Evolutionary conservation across 495 filamentous ascomycete genomes (phyloP).

Genomic region (Penicillium pulvis): DNA sequence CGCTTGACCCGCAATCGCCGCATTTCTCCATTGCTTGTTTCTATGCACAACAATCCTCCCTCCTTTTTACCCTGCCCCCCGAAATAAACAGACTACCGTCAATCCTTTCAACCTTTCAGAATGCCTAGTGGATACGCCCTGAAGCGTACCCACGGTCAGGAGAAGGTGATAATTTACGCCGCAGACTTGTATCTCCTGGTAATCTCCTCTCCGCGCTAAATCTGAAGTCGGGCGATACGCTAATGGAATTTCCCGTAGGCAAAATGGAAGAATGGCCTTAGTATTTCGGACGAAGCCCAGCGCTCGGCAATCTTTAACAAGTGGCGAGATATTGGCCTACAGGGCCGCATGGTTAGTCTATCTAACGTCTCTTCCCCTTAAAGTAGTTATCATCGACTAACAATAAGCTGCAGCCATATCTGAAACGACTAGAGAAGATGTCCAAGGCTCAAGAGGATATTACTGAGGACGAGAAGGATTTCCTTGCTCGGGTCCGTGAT

Average conservation of each 20-base stretch:
- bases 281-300: slow-evolving; percentile 1
- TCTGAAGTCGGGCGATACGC: neutral
- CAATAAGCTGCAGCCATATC: neutral
- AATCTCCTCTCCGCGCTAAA: neutral
- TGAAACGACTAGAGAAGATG: neutral
- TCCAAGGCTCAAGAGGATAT: neutral
- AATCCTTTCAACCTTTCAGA: no score
- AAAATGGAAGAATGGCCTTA: neutral
- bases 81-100: no score
- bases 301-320: neutral
- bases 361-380: neutral
- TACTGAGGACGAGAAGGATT: neutral
- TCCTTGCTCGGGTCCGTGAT: neutral
- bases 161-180: neutral
- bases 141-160: neutral
- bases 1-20: no score
- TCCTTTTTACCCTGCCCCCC: no score
- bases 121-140: neutral
- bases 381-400: neutral
- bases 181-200: slow-evolving; percentile 2
- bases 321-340: neutral
- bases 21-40: no score
- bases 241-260: neutral
- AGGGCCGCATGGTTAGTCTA: neutral
- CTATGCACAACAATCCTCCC: no score